These are phyloP conservation scores for Wallacemonas sp. DNA, from an alignment of 208 protist genomes.

Conservation along the genomic window DNA sequence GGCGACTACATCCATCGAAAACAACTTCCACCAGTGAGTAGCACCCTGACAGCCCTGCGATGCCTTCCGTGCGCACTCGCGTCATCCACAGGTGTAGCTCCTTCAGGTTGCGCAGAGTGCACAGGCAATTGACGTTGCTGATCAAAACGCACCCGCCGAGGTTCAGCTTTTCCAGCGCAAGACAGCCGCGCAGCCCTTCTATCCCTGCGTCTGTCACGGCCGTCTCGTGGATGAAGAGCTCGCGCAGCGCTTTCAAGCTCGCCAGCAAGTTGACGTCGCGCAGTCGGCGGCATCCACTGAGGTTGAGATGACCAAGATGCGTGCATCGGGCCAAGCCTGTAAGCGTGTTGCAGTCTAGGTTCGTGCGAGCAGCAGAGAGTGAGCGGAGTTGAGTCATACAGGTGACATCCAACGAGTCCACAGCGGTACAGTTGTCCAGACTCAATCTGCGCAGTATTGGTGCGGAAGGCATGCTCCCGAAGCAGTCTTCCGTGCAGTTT, in stretches of 20 bases:
- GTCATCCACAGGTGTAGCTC: conserved; percentile 66
- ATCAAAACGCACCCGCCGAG: conserved; percentile 42
- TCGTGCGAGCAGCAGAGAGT: not conserved
- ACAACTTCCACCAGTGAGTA: conserved; percentile 39
- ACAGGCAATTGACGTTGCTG: conserved; percentile 46
- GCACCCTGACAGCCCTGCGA: conserved; percentile 29
- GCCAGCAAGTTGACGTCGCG: not conserved
- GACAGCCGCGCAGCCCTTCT: conserved; percentile 18
- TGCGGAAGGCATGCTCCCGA: not conserved
- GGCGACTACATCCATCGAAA: conserved; percentile 34
- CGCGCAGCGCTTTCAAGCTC: conserved; percentile 14
- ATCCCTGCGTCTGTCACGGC: conserved; percentile 33
- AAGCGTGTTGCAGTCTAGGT: not conserved
- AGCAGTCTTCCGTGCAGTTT: not conserved
- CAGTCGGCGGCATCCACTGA: not conserved
- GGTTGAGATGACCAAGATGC: not conserved
- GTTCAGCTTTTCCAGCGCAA: conserved; percentile 36
- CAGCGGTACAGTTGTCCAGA: not conserved
- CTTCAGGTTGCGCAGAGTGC: conserved; percentile 17
- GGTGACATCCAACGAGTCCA: not conserved
- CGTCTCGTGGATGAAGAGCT: conserved; percentile 48
- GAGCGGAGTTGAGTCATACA: not conserved
- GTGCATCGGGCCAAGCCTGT: not conserved
- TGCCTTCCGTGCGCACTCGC: conserved; percentile 33
- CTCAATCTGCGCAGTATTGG: not conserved